Base-by-base conservation (phyloP, 129 eudicot species). In the Apium graveolens region DNA sequence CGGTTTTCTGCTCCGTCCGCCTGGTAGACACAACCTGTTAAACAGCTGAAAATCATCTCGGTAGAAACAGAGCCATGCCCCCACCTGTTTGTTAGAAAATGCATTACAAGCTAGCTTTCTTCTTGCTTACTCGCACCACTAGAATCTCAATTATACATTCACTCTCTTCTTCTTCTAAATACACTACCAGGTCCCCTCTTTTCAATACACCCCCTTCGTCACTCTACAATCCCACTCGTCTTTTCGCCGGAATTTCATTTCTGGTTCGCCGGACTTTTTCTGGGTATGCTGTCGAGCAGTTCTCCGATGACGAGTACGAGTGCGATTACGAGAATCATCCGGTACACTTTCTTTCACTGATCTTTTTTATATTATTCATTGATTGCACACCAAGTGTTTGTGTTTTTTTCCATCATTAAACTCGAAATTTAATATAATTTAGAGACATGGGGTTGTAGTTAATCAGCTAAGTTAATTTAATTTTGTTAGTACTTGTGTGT, bases 261-360 rank as follows among this genome's bases (percentile, higher is more conserved):
- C 82, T 71, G 7, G 74, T 44, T 14, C 70, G 11, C 38, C 90
- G 92, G 7, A 66, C 70, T 26, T 80, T 81, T 57, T 84, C 84
- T 43, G 84, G 91, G 38, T 84, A 87, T 62, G 85, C 97, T 7
- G 90, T 73, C 16, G 99, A 95, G 85, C 99, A 92, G 89, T 95
- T 95, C 84, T 95, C 99, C 0, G 97, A 95, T 76, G 99, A 95
- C 76, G 99, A 95, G 44, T 95, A 95, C 81, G 97, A 95, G 32
- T 95, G 99, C 83, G 99, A 95, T 81, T 88, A 84, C 90, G 99
- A 95, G 27, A 87, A 82, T 79, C 85, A 92, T 21, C 89, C 91
- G 69, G 99, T 95, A 91, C 24, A 26, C 18, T 17, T 4, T 26
- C 0, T 0, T n/a, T 24, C 26, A 24, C 5, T 16, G 8, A 8